Conservation (phyloP, 1,284 basidiomycete species). For the Gymnopus androsaceus region DNA sequence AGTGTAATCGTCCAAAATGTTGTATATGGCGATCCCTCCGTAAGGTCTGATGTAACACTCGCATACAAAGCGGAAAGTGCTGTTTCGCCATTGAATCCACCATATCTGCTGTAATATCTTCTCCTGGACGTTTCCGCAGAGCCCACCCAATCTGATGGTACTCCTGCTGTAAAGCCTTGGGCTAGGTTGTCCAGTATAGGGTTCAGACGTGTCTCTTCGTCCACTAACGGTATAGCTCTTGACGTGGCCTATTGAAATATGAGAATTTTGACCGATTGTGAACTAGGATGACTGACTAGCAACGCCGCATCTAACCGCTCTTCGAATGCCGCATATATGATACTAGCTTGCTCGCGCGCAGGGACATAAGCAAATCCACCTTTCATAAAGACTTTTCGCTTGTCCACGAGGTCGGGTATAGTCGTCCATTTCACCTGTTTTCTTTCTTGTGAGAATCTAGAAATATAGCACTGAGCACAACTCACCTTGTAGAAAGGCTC, state of each 20-base stretch:
- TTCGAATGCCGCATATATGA: slow-evolving; percentile 90
- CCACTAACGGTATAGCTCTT: slow-evolving; percentile 87
- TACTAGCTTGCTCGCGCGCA: slow-evolving; percentile 77
- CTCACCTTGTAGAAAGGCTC: slow-evolving; percentile 75
- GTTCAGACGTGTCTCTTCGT: slow-evolving; percentile 91
- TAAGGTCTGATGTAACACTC: slow-evolving; percentile 82
- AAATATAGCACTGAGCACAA: background rate
- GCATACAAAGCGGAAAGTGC: slow-evolving; percentile 98
- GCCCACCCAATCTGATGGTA: slow-evolving; percentile 78
- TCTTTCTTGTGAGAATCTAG: background rate
- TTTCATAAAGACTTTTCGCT: slow-evolving; percentile 79
- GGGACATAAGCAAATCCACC: slow-evolving; percentile 93
- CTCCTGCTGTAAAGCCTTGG: slow-evolving; percentile 91
- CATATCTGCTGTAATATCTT: slow-evolving; percentile 90
- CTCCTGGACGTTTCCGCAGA: slow-evolving; percentile 52
- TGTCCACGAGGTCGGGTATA: slow-evolving; percentile 91
- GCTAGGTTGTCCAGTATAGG: slow-evolving; percentile 94
- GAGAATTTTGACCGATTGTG: slow-evolving; percentile 12
- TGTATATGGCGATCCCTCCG: slow-evolving; percentile 85
- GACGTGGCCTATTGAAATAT: slow-evolving; percentile 68
- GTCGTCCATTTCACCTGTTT: slow-evolving; percentile 78
- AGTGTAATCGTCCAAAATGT: slow-evolving; percentile 90
- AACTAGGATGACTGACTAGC: slow-evolving; percentile 56
- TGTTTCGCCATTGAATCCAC: slow-evolving; percentile 84
- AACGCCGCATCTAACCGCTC: slow-evolving; percentile 75